These are phyloP conservation scores for Pseudogymnoascus pannorum DNA, from an alignment of 2,329 filamentous ascomycete species.

Conservation along the genomic window DNA sequence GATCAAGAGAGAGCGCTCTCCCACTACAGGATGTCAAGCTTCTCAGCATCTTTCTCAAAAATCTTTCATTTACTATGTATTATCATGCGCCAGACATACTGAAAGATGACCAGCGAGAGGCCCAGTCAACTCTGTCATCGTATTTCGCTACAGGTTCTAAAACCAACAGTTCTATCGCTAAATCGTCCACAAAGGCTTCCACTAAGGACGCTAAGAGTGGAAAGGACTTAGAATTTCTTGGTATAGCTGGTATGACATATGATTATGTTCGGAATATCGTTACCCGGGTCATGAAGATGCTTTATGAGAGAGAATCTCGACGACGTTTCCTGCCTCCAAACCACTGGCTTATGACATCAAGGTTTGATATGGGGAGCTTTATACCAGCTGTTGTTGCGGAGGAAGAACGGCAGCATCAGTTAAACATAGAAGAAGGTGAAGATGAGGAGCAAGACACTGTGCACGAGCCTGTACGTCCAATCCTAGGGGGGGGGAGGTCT, in stretches of 20 bases:
- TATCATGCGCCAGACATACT: constrained; percentile 67
- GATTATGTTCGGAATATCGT: constrained; percentile 73
- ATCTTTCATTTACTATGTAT: constrained; percentile 81
- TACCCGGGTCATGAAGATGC: constrained; percentile 72
- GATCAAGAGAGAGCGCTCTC: constrained; percentile 58
- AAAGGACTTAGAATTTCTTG: constrained; percentile 36
- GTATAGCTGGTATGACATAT: constrained; percentile 65
- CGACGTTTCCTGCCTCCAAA: constrained; percentile 72
- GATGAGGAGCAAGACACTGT: constrained; percentile 40
- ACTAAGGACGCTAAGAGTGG: constrained; percentile 3
- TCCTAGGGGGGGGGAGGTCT: constrained; percentile 30
- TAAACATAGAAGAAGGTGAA: constrained; percentile 55
- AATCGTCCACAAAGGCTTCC: neutral
- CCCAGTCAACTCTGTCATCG: constrained; percentile 34
- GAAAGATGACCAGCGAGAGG: constrained; percentile 30
- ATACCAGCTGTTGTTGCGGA: constrained; percentile 80
- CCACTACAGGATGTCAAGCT: constrained; percentile 62
- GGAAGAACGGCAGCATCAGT: constrained; percentile 69
- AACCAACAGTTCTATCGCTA: neutral
- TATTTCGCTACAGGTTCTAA: constrained; percentile 34
- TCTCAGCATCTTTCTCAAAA: constrained; percentile 80
- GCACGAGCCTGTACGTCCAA: constrained; percentile 28
- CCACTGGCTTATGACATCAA: constrained; percentile 89
- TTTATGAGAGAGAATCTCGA: constrained; percentile 90
- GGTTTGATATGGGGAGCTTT: constrained; percentile 84